Evolutionary conservation across 306 rosid genomes (phyloP).

Genomic region (Parietaria judaica): DNA sequence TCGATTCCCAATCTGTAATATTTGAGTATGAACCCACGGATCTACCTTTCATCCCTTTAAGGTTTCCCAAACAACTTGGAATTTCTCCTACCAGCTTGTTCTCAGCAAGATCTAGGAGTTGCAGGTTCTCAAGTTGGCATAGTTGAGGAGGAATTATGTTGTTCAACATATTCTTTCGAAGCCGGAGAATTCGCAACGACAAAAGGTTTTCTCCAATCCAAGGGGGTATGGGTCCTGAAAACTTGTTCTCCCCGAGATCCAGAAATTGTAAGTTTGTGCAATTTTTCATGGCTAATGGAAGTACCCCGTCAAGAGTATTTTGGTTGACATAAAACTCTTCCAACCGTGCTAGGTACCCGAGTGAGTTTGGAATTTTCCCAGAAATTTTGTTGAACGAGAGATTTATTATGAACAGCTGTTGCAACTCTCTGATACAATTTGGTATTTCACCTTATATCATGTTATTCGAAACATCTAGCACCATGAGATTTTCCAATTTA

Average conservation of each 20-base stretch:
- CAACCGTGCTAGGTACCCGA: not conserved
- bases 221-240: slow-evolving; percentile 12
- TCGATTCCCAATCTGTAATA: not conserved
- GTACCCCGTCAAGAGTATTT: not conserved
- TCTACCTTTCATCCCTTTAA: not conserved
- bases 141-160: slow-evolving; percentile 21
- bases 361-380: not conserved
- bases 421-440: not conserved
- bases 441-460: not conserved
- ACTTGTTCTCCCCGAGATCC: slow-evolving; percentile 4
- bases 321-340: not conserved
- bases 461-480: not conserved
- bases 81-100: slow-evolving; percentile 13
- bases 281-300: not conserved
- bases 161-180: slow-evolving; percentile 6
- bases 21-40: not conserved
- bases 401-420: not conserved
- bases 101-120: slow-evolving; percentile 22
- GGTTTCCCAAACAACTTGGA: slow-evolving; percentile 5
- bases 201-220: slow-evolving; percentile 12
- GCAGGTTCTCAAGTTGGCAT: slow-evolving; percentile 5
- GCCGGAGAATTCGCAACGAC: slow-evolving; percentile 8
- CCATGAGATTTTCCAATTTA: too few species aligned
- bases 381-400: not conserved
- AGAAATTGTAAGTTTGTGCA: not conserved